These are phyloP conservation scores for Fusarium xylarioides DNA, from an alignment of 2,329 filamentous ascomycete genomes.

Conservation along the genomic window DNA sequence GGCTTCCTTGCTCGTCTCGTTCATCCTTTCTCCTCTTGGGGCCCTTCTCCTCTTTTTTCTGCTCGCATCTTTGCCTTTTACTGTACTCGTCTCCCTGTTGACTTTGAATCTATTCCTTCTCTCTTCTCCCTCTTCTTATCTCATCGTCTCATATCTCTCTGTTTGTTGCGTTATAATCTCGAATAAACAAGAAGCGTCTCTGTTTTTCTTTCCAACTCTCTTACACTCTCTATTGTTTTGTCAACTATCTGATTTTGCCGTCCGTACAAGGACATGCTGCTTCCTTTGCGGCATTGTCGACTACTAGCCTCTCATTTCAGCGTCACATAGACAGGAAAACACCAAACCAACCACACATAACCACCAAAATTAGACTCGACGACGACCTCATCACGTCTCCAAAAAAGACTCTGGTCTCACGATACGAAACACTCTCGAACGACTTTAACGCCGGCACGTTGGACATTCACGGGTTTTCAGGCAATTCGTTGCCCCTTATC, in stretches of 20 bases:
- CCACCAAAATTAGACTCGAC: slow-evolving; percentile 20
- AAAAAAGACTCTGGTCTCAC: slow-evolving; percentile 12
- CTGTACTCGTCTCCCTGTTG: slow-evolving; percentile 13
- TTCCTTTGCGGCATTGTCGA: slow-evolving; percentile 40
- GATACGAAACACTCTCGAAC: slow-evolving; percentile 22
- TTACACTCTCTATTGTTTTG: slow-evolving; percentile 21
- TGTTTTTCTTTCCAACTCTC: slow-evolving; percentile 20
- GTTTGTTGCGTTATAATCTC: slow-evolving; percentile 25
- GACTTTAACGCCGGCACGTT: slow-evolving; percentile 39
- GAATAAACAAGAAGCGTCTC: slow-evolving; percentile 33
- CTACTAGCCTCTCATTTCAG: slow-evolving; percentile 38
- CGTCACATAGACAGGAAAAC: slow-evolving; percentile 34
- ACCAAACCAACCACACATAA: slow-evolving; percentile 9
- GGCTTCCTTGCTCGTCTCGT: slow-evolving; percentile 25
- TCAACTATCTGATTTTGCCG: slow-evolving; percentile 16
- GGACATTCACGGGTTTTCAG: slow-evolving; percentile 35
- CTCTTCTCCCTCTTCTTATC: slow-evolving; percentile 15
- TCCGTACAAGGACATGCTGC: slow-evolving; percentile 40
- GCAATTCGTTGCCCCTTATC: slow-evolving; percentile 37
- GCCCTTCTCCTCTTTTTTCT: slow-evolving; percentile 29
- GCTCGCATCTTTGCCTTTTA: slow-evolving; percentile 16
- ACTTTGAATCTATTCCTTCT: slow-evolving; percentile 15
- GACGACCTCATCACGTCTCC: slow-evolving; percentile 11
- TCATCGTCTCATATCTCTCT: slow-evolving; percentile 27
- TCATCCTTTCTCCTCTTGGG: slow-evolving; percentile 33